Base-by-base conservation (phyloP, 78 protist genomes). In the Paulinella micropora region DNA sequence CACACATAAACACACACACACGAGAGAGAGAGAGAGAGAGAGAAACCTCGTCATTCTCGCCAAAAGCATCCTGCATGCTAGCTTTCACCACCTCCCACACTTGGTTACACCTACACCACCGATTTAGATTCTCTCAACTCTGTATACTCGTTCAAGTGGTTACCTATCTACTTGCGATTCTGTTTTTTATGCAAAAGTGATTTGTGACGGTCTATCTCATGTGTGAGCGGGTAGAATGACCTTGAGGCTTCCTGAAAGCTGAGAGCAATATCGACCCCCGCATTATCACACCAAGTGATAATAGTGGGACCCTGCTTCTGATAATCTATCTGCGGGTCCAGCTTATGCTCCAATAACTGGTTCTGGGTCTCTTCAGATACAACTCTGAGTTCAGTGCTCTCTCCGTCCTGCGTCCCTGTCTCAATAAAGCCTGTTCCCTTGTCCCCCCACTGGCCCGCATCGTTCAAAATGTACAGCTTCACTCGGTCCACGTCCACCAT, bases 231-330 rank as follows among this genome's bases (percentile, higher is more conserved):
- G n/a, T n/a, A n/a, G n/a, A n/a, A n/a, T n/a, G n/a, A n/a, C n/a
- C n/a, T n/a, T n/a, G n/a, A n/a, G n/a, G 84, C 34, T 81, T 81
- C 84, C 28, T 81, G 84, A 32, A 81, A 81, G 34, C 84, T 81
- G 4, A 81, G 15, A 15, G 84, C 84, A 15, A 81, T 15, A 32
- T 81, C 84, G 9, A 29, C 38, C 26, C 28, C 28, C 38, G 9
- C 84, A 4, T 15, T 15, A 3, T 81, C 38, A 81, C 84, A 81
- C 84, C 84, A 81, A 31, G 84, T 81, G 34, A 81, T 81, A 4
- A 81, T 81, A 3, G 84, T 81, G 38, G 9, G 38, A 4, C 84
- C 84, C 34, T 81, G 84, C 15, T 29, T 4, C 15, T 15, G 38
- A 15, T 81, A 81, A 15, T 81, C 84, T 3, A 81, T 15, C 34